Evolutionary conservation across 495 filamentous ascomycete genomes (phyloP).

Genomic region (Aspergillus sclerotiicarbonarius): DNA sequence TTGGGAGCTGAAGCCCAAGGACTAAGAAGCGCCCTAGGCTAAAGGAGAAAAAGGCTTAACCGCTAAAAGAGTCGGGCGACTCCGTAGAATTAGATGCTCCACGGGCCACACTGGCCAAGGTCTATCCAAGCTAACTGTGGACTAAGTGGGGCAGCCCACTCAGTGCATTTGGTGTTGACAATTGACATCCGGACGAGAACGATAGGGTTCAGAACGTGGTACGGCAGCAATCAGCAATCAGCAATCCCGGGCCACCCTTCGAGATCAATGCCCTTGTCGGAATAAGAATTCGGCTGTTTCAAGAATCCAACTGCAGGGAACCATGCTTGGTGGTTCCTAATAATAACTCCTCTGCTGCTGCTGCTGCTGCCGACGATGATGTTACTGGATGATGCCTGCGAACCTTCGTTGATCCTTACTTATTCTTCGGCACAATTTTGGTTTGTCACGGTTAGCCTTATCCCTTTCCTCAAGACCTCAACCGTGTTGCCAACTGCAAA

Average conservation of each 20-base stretch:
- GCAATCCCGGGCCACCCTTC: neutral
- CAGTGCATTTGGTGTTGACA: neutral
- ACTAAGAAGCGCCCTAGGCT: neutral
- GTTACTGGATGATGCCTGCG: neutral
- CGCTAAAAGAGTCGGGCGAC: neutral
- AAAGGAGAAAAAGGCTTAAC: neutral
- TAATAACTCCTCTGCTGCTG: neutral
- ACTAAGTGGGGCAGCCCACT: slow-evolving; percentile 3
- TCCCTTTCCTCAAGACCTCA: neutral
- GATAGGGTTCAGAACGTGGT: neutral
- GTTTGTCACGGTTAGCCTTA: neutral
- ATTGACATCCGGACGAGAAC: slow-evolving; percentile 1
- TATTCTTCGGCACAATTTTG: neutral
- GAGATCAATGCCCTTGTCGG: neutral
- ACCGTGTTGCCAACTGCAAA: neutral
- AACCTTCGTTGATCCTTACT: no score
- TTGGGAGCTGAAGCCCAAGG: neutral
- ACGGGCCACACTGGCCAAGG: slow-evolving; percentile 5
- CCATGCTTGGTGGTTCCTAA: neutral
- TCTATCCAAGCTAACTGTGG: slow-evolving; percentile 5
- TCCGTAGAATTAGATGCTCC: neutral
- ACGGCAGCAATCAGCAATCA: no score
- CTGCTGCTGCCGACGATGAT: neutral
- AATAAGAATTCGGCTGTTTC: neutral
- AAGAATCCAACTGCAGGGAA: neutral